These are phyloP conservation scores for Wallacemonas sp. DNA, from an alignment of 208 protist genomes.

Conservation along the genomic window DNA sequence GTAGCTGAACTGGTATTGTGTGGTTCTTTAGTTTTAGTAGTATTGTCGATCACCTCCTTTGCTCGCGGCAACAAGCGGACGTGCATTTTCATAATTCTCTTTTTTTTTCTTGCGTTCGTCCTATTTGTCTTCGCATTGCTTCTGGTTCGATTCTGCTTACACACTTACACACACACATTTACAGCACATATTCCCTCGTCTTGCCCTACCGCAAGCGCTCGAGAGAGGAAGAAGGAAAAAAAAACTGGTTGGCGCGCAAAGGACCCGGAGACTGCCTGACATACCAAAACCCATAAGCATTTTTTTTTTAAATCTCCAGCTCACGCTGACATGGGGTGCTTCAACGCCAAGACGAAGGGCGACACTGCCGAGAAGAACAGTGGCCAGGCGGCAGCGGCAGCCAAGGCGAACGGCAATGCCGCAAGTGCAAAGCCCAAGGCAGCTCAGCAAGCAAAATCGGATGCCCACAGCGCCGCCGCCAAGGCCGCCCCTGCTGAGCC, in stretches of 20 bases:
- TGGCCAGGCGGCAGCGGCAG: neutral
- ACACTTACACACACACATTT: neutral
- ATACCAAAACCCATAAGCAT: neutral
- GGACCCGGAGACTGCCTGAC: neutral
- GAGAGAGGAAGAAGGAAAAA: too few species aligned
- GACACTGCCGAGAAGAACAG: constrained; percentile 22
- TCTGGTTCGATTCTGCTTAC: neutral
- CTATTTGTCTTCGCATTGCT: neutral
- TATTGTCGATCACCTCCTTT: too few species aligned
- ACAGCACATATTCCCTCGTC: neutral
- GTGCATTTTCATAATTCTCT: neutral
- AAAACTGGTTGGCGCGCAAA: too few species aligned
- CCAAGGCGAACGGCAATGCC: constrained; percentile 5
- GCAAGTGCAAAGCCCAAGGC: neutral
- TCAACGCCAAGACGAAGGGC: constrained; percentile 44
- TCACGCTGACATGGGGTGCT: constrained; percentile 36
- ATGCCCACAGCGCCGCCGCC: constrained; percentile 4
- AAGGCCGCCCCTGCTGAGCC: constrained; percentile 7
- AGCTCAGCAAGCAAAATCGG: neutral
- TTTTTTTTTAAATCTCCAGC: constrained; percentile 12
- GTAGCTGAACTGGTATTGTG: too few species aligned
- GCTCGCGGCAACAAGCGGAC: too few species aligned
- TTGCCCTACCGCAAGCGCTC: neutral
- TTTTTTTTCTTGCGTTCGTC: neutral
- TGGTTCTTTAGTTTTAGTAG: too few species aligned